Percentiles rank a stretch among this genome's conserved stretches.
Evolutionary conservation across 257 asterid genomes (phyloP).

Genomic region (Nicotiana tomentosiformis): DNA sequence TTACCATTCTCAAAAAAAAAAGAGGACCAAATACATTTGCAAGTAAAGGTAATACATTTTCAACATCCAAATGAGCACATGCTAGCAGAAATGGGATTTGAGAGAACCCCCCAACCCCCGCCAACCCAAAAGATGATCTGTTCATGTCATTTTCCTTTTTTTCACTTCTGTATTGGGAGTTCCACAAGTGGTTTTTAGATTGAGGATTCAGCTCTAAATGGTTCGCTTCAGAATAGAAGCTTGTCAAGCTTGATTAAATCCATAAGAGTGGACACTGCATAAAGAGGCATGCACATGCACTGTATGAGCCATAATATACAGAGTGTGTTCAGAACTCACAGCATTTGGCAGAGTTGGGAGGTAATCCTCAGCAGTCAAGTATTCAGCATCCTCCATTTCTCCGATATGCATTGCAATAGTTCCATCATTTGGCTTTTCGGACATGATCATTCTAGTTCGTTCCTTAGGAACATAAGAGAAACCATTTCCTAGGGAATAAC

Average conservation of each 20-base stretch:
- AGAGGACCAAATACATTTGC: background rate
- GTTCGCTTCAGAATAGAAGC: background rate
- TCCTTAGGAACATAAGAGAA: slow-evolving; percentile 50
- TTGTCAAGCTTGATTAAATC: background rate
- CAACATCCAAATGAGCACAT: background rate
- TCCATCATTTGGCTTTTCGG: slow-evolving; percentile 88
- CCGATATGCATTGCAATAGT: slow-evolving; percentile 79
- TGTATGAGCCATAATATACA: background rate
- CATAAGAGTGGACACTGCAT: slow-evolving; percentile 6
- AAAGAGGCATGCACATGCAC: background rate
- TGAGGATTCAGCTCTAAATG: background rate
- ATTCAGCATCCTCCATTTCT: slow-evolving; percentile 64
- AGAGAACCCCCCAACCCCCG: too few species aligned
- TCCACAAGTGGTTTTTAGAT: background rate
- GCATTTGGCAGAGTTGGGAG: slow-evolving; percentile 92
- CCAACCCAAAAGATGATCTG: too few species aligned
- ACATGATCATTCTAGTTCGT: slow-evolving; percentile 76
- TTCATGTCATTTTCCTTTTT: too few species aligned
- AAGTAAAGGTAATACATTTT: background rate
- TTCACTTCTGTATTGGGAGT: background rate
- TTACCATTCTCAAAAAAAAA: too few species aligned
- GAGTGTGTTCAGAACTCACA: slow-evolving; percentile 41
- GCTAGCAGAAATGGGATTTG: background rate
- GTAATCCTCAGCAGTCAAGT: slow-evolving; percentile 66
- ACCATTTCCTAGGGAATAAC: slow-evolving; percentile 48